These are phyloP conservation scores for Paramecium sonneborni DNA, from an alignment of 73 alveolate species.

Conservation along the genomic window DNA sequence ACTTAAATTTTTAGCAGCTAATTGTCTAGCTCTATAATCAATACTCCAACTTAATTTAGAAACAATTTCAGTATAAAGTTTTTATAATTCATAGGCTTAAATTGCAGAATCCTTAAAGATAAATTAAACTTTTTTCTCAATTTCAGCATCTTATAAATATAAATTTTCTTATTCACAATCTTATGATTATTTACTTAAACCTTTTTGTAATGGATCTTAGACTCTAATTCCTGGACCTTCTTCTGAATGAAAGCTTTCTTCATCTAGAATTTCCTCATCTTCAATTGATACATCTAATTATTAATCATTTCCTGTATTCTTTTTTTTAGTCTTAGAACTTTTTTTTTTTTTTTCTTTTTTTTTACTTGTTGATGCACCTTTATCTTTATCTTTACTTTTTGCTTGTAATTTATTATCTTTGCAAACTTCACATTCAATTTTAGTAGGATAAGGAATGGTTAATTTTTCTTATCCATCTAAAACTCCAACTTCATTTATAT, in stretches of 20 bases:
- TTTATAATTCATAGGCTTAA: background rate
- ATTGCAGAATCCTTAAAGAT: background rate
- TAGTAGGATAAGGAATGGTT: background rate
- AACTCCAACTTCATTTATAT: background rate
- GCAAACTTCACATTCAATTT: background rate
- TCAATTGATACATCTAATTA: constrained; percentile 42
- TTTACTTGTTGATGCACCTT: background rate
- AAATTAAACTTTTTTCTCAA: constrained; percentile 22
- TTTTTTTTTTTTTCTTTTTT: background rate
- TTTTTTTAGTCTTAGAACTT: background rate
- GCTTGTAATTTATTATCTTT: background rate
- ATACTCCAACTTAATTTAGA: background rate
- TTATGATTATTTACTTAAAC: background rate
- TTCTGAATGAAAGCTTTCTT: constrained; percentile 31
- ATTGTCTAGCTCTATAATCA: constrained; percentile 29
- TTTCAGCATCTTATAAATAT: constrained; percentile 39
- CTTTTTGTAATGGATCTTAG: constrained; percentile 19
- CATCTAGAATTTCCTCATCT: constrained; percentile 48
- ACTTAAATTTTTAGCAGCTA: constrained; percentile 8
- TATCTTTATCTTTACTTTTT: background rate
- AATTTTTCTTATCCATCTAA: constrained; percentile 11
- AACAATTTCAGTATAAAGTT: background rate
- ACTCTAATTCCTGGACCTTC: constrained; percentile 19
- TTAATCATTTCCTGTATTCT: background rate
- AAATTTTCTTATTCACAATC: constrained; percentile 32